Evolutionary conservation across 352 stramenopile genomes (phyloP), one percentile per base, ranked within the genome.

Genomic region (Phytophthora aleatoria): DNA sequence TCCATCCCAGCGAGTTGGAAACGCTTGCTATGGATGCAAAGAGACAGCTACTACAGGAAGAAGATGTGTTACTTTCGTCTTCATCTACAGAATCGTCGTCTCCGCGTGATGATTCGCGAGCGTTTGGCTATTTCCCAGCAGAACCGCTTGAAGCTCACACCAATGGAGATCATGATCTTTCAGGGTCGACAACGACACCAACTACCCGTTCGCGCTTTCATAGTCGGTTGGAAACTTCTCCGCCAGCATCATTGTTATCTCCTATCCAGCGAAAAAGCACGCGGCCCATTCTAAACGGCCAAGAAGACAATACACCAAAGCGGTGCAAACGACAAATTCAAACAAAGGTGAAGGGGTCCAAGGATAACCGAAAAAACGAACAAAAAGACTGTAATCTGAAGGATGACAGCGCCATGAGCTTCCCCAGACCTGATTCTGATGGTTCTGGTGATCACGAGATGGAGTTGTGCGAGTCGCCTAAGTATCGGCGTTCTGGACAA

Each of bases 11-110:
- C 26, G 66, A 84, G 45, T 62, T 84, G 13, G 76, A 81, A 30
- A 69, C 60, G 7, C 39, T 84, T 11, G 73, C 73, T 1, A 33
- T 73, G 41, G 76, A 80, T 42, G 70, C 70, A 15, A 68, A 71
- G 45, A 50, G 64, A 1, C 64, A 78, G 51, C 57, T 81, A 5
- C 44, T 84, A 11, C 68, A 80, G 27, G 58, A 68, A 41, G 58
- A 74, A 13, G 57, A 74, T 16, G 49, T 74, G 3, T 50, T 67
- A 20, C 50, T 62, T 50, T 71, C 67, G 10, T 71, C 67, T 30
- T 67, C 67, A 36, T 71, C 67, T 5, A 63, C 61, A 15, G 60
- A 71, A 20, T 74, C 67, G 9, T 71, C 62, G 12, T 62, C 66
- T 24, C 58, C 61, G 4, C 51, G 31, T 39, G 33, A 58, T 30